These are phyloP conservation scores for Codiaeum variegatum DNA, from an alignment of 441 rosid genomes.

Conservation along the genomic window DNA sequence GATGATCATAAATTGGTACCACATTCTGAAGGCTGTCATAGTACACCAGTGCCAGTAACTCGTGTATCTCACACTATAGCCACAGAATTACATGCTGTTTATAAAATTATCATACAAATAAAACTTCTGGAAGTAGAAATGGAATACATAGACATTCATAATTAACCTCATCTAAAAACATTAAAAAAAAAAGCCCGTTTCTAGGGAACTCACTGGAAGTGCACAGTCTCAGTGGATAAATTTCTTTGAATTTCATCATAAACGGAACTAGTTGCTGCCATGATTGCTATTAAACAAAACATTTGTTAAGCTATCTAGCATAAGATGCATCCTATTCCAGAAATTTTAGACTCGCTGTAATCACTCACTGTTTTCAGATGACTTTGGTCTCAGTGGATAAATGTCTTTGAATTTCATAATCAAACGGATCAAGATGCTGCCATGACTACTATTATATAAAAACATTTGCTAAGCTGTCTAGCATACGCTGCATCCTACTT, in stretches of 20 bases:
- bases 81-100: conserved; percentile 26
- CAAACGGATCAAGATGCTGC: conserved; percentile 8
- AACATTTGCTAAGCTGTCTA: neutral
- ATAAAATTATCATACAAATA: conserved; percentile 16
- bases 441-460: neutral
- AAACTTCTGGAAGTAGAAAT: conserved; percentile 2
- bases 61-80: conserved; percentile 88
- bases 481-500: neutral
- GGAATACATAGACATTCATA: conserved; percentile 3
- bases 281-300: neutral
- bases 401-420: neutral
- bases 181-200: neutral
- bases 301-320: neutral
- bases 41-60: conserved; percentile 92
- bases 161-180: neutral
- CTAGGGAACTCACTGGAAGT: neutral
- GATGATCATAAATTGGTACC: conserved; percentile 93
- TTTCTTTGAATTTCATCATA: neutral
- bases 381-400: conserved; percentile 4
- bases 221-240: neutral
- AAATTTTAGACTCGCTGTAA: neutral
- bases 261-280: conserved; percentile 10
- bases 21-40: conserved; percentile 99
- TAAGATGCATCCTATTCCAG: conserved; percentile 2
- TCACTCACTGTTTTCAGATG: neutral